Conservation (phyloP, 768 basidiomycete species). For the Auriscalpium orientale region DNA sequence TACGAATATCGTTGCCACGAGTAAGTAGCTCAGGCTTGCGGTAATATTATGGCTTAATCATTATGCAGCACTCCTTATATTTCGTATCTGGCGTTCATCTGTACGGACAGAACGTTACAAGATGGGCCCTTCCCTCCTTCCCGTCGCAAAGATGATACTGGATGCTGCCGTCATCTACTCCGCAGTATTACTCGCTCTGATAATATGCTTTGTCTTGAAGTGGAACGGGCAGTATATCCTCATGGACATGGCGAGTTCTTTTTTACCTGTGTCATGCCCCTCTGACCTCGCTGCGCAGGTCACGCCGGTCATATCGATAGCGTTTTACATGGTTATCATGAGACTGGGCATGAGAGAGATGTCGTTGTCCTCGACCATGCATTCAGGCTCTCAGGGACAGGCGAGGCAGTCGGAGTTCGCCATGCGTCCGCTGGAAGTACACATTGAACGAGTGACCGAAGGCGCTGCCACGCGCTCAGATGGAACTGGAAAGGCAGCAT, state of each 20-base stretch:
- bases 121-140: background rate
- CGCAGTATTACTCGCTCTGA: constrained; percentile 10
- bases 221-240: constrained; percentile 17
- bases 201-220: constrained; percentile 18
- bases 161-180: constrained; percentile 1
- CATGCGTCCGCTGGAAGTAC: background rate
- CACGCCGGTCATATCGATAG: background rate
- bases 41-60: background rate
- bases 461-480: no score
- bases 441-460: background rate
- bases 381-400: background rate
- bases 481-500: no score
- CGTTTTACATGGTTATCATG: background rate
- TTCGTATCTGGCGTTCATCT: background rate
- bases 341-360: background rate
- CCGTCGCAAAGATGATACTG: background rate
- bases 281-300: background rate
- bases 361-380: background rate
- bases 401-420: background rate
- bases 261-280: no score
- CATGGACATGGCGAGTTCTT: constrained; percentile 16
- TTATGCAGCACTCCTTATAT: background rate
- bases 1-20: background rate
- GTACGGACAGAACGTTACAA: background rate
- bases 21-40: background rate